phyloP scores from a whole-genome alignment of 331 rosid species.

The Pyrus hybrid region DNA sequence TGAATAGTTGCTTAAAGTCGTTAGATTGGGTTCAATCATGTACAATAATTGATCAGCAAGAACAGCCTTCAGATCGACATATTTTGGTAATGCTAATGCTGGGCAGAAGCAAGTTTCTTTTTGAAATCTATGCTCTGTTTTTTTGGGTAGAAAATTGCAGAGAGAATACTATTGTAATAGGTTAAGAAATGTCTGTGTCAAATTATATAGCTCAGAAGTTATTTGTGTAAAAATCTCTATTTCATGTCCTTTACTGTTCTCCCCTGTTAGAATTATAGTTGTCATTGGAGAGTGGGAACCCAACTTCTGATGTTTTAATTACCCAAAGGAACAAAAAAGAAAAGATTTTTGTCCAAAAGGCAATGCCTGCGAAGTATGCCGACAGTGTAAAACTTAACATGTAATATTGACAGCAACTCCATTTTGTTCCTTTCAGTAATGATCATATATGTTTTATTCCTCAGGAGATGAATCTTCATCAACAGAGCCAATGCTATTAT shows the following conservation, averaged over 20 bases:
- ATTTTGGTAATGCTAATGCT: neutral
- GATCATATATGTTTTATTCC: neutral
- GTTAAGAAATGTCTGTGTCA: neutral
- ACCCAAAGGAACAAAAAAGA: neutral
- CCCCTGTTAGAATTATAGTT: neutral
- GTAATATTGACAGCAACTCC: neutral
- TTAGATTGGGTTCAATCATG: neutral
- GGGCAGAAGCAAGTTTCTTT: neutral
- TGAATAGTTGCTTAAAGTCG: neutral
- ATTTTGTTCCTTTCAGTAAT: neutral
- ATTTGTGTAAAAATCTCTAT: neutral
- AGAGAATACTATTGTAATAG: neutral
- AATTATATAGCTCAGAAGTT: neutral
- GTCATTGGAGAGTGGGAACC: neutral
- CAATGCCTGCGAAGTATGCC: neutral
- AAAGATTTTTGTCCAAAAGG: neutral
- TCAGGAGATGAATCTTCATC: conserved; percentile 54
- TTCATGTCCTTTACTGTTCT: neutral
- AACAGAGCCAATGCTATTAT: conserved; percentile 67
- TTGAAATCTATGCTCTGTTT: neutral
- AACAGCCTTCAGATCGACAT: neutral
- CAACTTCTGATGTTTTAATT: neutral
- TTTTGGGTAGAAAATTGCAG: neutral
- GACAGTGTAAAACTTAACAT: neutral
- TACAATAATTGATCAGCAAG: neutral